phyloP scores from a whole-genome alignment of 768 basidiomycete genomes.

The Leccinum arenicola region DNA sequence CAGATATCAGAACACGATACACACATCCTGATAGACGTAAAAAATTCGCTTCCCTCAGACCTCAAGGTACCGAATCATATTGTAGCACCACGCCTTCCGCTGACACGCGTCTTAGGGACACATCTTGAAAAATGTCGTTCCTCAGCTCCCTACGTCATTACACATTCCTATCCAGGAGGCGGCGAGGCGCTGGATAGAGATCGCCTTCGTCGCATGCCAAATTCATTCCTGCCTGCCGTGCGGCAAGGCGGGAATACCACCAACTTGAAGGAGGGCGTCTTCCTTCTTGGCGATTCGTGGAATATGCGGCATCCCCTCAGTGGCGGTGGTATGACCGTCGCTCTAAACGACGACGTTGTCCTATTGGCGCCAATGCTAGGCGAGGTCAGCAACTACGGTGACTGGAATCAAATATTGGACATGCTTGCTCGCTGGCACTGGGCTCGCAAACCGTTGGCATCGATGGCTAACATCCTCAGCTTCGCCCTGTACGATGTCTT shows the following conservation, averaged over 20 bases:
- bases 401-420: constrained; percentile 52
- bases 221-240: constrained; percentile 84
- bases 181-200: constrained; percentile 64
- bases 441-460: constrained; percentile 76
- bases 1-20: constrained; percentile 89
- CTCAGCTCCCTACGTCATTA: constrained; percentile 75
- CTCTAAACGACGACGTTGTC: constrained; percentile 75
- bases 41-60: constrained; percentile 76
- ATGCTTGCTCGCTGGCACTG: constrained; percentile 78
- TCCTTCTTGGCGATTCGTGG: constrained; percentile 94
- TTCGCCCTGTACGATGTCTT: constrained; percentile 94
- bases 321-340: constrained; percentile 98
- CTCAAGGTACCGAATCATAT: constrained; percentile 54
- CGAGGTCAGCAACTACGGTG: constrained; percentile 37
- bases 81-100: not conserved
- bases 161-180: constrained; percentile 53
- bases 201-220: constrained; percentile 90
- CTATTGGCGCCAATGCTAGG: constrained; percentile 62
- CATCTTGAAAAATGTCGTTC: constrained; percentile 71
- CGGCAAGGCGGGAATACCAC: constrained; percentile 51
- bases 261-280: constrained; percentile 54
- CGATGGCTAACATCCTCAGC: constrained; percentile 90
- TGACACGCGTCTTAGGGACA: constrained; percentile 43
- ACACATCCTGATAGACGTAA: constrained; percentile 90
- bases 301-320: constrained; percentile 99